Evolutionary conservation across 495 filamentous ascomycete species (phyloP).

Genomic region (Talaromyces ruber): DNA sequence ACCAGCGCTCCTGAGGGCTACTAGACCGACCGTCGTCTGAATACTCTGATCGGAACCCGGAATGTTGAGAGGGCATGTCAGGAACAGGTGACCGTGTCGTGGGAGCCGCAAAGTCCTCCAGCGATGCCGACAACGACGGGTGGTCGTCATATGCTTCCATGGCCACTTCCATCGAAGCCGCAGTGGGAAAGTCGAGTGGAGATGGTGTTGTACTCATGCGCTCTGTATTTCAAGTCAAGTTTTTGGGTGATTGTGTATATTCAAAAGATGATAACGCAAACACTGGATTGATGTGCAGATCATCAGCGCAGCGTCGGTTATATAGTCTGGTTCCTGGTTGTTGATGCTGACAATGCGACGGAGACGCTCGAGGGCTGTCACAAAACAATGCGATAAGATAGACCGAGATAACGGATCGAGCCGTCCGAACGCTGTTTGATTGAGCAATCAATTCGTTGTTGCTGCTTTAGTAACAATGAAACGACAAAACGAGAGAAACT

Average conservation of each 20-base stretch:
- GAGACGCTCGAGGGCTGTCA: not conserved
- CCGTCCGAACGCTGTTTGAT: not conserved
- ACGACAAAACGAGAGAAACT: not conserved
- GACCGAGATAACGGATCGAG: not conserved
- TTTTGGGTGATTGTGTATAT: not conserved
- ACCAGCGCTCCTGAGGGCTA: conserved; percentile 38
- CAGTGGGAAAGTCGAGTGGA: conserved; percentile 12
- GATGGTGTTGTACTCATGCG: not conserved
- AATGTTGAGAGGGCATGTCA: conserved; percentile 63
- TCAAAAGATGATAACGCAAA: not conserved
- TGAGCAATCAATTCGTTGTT: not conserved
- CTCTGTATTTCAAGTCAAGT: not conserved
- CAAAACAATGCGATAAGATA: not conserved
- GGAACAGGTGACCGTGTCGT: conserved; percentile 45
- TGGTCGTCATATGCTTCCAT: conserved; percentile 56
- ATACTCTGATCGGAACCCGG: conserved; percentile 62
- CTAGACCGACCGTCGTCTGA: conserved; percentile 34
- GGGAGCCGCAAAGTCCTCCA: conserved; percentile 62
- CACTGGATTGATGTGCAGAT: not conserved
- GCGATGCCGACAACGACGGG: conserved; percentile 60
- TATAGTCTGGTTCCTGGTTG: not conserved
- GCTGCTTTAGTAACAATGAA: not conserved
- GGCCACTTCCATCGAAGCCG: conserved; percentile 40
- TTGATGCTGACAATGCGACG: not conserved
- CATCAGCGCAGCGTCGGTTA: not conserved